Evolutionary conservation across 805 yeast species (phyloP).

Genomic region (Teunomyces cretensis): DNA sequence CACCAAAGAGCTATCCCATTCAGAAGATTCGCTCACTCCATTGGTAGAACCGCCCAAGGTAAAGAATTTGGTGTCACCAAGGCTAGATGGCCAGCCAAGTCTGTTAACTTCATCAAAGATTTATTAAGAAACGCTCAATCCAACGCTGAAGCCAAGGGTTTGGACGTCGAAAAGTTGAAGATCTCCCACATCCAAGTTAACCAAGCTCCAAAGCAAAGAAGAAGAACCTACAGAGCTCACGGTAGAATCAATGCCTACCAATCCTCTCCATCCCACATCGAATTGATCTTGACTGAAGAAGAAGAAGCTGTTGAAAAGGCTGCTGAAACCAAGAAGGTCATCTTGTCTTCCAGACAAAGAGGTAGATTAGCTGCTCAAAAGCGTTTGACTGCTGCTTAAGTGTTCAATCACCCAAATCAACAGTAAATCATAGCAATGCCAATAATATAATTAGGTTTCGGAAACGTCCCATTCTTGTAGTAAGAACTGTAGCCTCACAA

Average conservation of each 20-base stretch:
- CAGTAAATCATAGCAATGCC: constrained; percentile 4
- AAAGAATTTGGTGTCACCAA: constrained; percentile 99
- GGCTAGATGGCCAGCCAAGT: constrained; percentile 99
- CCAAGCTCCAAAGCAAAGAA: constrained; percentile 99
- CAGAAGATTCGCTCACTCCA: constrained; percentile 95
- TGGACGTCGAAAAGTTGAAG: constrained; percentile 90
- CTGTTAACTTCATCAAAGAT: constrained; percentile 92
- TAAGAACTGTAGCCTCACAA: no score
- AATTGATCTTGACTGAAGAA: constrained; percentile 93
- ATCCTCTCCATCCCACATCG: constrained; percentile 98
- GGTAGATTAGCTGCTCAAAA: constrained; percentile 89
- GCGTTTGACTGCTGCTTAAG: constrained; percentile 67
- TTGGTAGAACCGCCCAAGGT: constrained; percentile 99
- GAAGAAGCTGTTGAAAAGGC: constrained; percentile 94
- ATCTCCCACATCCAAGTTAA: constrained; percentile 98
- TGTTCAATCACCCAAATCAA: neutral
- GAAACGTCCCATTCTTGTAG: neutral
- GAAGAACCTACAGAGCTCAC: constrained; percentile 99
- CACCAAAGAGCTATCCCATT: constrained; percentile 99
- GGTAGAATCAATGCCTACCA: constrained; percentile 99
- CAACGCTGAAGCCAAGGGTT: constrained; percentile 98
- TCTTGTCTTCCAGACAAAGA: constrained; percentile 87
- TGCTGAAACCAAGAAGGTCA: constrained; percentile 60
- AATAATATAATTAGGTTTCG: constrained; percentile 3
- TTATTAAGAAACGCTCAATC: constrained; percentile 97